Evolutionary conservation across 306 rosid genomes (phyloP), one percentile per base, ranked within the genome.

Genomic region (Cajanus cajan): DNA sequence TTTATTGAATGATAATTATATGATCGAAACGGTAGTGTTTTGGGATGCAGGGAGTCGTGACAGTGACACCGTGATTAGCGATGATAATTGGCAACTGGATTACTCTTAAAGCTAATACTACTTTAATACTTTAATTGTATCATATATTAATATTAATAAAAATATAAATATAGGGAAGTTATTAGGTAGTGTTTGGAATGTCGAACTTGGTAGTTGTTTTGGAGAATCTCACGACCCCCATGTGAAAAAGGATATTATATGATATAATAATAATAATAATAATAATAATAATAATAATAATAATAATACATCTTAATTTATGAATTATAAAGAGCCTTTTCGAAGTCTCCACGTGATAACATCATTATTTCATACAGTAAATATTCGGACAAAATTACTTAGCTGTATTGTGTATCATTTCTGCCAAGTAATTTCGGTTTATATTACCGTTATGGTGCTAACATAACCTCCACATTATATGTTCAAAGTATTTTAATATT

Each of bases 21-120:
- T n/a, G n/a, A n/a, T n/a, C n/a, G n/a, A 31, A 64, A 65, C 16
- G 1, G 4, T 64, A 12, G 50, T 2, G 21, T 67, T 67, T 70
- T 14, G 28, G 44, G 44, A 70, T n/a, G 6, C 44, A 21, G 61
- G 31, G 33, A 33, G 47, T 28, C 12, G 8, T 50, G 15, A 33
- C 6, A 70, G 3, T 22, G 9, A 14, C 43, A 57, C 41, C 68
- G 78, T 74, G 43, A 73, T 59, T 74, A 59, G 70, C 33, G 44
- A 43, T 25, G 21, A 14, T 7, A 31, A 75, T 58, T 25, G 19
- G 57, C 43, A 57, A 43, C 7, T 41, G 11, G 12, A 18, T 24
- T 39, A 41, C 54, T 41, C 54, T 0, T 2, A 21, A 54, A 54
- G 63, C 51, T 13, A 14, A 16, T 12, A 6, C 1, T 6, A 4